These are phyloP conservation scores for Linanthus parryae DNA, from an alignment of 148 eudicot genomes.

Conservation along the genomic window DNA sequence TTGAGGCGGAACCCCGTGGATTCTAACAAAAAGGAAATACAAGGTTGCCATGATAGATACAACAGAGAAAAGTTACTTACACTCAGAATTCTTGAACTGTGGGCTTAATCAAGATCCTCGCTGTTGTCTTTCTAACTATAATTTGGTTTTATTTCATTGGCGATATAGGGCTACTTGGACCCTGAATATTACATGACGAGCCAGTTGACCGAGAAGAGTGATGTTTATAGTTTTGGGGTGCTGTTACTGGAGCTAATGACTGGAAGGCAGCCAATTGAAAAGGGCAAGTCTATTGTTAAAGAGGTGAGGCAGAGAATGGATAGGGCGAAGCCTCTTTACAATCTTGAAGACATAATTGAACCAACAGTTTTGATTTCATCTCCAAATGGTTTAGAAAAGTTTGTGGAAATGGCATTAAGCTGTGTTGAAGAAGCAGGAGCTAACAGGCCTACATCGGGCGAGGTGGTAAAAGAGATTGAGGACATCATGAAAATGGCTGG, in stretches of 20 bases:
- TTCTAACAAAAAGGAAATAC: not conserved
- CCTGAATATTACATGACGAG: conserved; percentile 86
- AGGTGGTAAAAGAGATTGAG: conserved; percentile 77
- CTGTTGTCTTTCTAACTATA: not conserved
- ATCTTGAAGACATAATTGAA: conserved; percentile 46
- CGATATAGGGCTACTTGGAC: conserved; percentile 69
- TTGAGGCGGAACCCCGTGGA: not conserved
- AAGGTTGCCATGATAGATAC: not conserved
- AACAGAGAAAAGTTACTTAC: not conserved
- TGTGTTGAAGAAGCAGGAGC: conserved; percentile 50
- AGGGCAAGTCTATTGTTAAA: conserved; percentile 61
- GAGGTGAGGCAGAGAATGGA: conserved; percentile 40
- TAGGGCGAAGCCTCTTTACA: conserved; percentile 35
- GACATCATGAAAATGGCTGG: conserved; percentile 53
- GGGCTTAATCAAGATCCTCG: not conserved
- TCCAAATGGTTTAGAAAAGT: conserved; percentile 47
- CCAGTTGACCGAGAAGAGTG: conserved; percentile 75
- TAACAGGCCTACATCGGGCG: conserved; percentile 61
- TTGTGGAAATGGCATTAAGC: conserved; percentile 53
- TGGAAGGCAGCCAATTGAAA: conserved; percentile 55
- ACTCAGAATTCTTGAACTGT: not conserved
- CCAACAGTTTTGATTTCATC: conserved; percentile 25
- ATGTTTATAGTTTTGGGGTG: conserved; percentile 72
- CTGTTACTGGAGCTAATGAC: conserved; percentile 62
- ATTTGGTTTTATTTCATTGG: not conserved